phyloP scores from a whole-genome alignment of 495 filamentous ascomycete genomes.

The Acidiella bohemica region DNA sequence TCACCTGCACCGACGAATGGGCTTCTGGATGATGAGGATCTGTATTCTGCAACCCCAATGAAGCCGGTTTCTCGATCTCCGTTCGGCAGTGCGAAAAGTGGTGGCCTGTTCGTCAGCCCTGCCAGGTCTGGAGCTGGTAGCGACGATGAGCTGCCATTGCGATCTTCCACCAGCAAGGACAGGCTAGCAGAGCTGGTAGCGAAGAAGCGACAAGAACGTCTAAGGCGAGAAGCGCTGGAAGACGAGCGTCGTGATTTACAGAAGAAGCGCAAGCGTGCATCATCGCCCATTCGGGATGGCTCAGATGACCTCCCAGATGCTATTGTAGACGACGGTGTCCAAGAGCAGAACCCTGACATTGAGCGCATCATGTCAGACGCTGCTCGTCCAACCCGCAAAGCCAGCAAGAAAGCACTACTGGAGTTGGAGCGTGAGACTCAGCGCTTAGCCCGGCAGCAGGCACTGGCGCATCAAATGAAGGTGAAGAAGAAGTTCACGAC shows the following conservation, averaged over 20 bases:
- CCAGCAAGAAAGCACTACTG: constrained; percentile 90
- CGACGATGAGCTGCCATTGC: constrained; percentile 11
- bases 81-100: neutral
- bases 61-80: constrained; percentile 1
- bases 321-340: constrained; percentile 40
- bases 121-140: constrained; percentile 6
- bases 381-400: constrained; percentile 61
- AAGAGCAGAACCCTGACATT: constrained; percentile 45
- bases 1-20: neutral
- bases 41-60: constrained; percentile 15
- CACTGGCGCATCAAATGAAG: constrained; percentile 76
- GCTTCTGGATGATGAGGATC: constrained; percentile 8
- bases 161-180: constrained; percentile 8
- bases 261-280: constrained; percentile 4
- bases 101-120: constrained; percentile 17
- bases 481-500: constrained; percentile 89
- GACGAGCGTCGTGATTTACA: neutral
- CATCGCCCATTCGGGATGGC: neutral
- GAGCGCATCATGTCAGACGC: constrained; percentile 19
- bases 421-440: constrained; percentile 91
- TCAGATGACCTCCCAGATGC: constrained; percentile 30
- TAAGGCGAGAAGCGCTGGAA: constrained; percentile 12
- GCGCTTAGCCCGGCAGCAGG: constrained; percentile 75
- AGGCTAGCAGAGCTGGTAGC: constrained; percentile 20
- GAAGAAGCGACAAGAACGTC: constrained; percentile 19